A percentile compares a stretch with the other conserved stretches of the same genome.
These are phyloP conservation scores for Canavalia ensiformis DNA, from an alignment of 306 rosid species.

Conservation along the genomic window DNA sequence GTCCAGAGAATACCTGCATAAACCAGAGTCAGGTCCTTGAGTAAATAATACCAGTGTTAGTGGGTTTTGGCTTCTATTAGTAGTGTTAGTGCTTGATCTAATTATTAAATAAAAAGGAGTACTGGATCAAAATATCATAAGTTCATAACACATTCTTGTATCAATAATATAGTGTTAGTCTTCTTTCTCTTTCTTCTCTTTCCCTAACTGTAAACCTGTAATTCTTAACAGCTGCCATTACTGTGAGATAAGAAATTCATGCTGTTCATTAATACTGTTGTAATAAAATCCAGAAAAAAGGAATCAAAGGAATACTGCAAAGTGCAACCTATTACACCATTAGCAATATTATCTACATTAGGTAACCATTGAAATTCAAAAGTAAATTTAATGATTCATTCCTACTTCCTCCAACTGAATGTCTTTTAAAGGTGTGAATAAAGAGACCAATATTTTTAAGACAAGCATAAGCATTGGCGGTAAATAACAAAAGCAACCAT, in stretches of 20 bases:
- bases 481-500: background rate
- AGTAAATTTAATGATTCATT: no score
- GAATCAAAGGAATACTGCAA: slow-evolving; percentile 37
- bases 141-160: background rate
- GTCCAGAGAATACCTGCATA: slow-evolving; percentile 77
- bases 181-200: background rate
- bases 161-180: slow-evolving; percentile 8
- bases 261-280: slow-evolving; percentile 28
- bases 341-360: slow-evolving; percentile 28
- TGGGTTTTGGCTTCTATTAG: background rate
- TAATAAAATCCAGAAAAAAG: slow-evolving; percentile 20
- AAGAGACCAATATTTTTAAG: slow-evolving; percentile 1
- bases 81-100: background rate
- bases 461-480: slow-evolving; percentile 9
- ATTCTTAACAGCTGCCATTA: background rate
- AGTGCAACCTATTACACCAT: slow-evolving; percentile 11
- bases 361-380: no score
- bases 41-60: slow-evolving; percentile 1
- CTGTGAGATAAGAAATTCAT: slow-evolving; percentile 3
- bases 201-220: slow-evolving; percentile 9
- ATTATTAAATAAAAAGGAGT: slow-evolving; percentile 13
- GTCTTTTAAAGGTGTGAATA: slow-evolving; percentile 29
- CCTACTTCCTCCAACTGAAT: background rate
- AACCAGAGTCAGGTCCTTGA: slow-evolving; percentile 44
- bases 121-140: background rate